Conservation (phyloP, 2,329 filamentous ascomycete genomes). For the Beauveria sp. region DNA sequence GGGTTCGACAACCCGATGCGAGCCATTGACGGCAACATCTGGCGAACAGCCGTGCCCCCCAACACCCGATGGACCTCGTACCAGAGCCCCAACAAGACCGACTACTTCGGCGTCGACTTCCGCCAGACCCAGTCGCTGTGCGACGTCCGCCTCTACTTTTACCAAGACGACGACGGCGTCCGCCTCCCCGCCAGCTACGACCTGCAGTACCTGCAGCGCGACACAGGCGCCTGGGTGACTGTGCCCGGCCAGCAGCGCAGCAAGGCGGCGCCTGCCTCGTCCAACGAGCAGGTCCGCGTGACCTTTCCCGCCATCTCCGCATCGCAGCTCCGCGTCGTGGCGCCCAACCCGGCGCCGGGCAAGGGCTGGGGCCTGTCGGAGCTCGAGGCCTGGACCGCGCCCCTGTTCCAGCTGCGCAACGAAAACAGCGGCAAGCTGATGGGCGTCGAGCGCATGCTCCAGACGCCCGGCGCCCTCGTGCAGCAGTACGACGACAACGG, state of each 20-base stretch:
- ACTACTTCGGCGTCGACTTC: slow-evolving; percentile 17
- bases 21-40: slow-evolving; percentile 35
- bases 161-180: slow-evolving; percentile 26
- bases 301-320: slow-evolving; percentile 20
- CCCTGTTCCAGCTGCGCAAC: slow-evolving; percentile 15
- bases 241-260: slow-evolving; percentile 1
- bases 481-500: slow-evolving; percentile 14
- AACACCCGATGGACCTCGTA: slow-evolving; percentile 33
- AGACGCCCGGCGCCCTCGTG: background rate
- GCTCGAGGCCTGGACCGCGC: slow-evolving; percentile 24
- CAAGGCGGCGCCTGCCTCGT: slow-evolving; percentile 9
- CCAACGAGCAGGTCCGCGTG: slow-evolving; percentile 23
- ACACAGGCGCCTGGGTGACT: slow-evolving; percentile 3
- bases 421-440: slow-evolving; percentile 15
- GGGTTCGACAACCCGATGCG: slow-evolving; percentile 26
- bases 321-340: slow-evolving; percentile 19
- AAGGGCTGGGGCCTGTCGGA: slow-evolving; percentile 24
- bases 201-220: slow-evolving; percentile 12
- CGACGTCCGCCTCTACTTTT: slow-evolving; percentile 27
- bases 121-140: slow-evolving; percentile 20
- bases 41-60: slow-evolving; percentile 29
- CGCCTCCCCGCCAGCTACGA: slow-evolving; percentile 13
- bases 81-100: slow-evolving; percentile 23
- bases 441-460: slow-evolving; percentile 8
- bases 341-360: slow-evolving; percentile 22